phyloP scores from a whole-genome alignment of 2,329 filamentous ascomycete species.

The Calonectria hawksworthii region DNA sequence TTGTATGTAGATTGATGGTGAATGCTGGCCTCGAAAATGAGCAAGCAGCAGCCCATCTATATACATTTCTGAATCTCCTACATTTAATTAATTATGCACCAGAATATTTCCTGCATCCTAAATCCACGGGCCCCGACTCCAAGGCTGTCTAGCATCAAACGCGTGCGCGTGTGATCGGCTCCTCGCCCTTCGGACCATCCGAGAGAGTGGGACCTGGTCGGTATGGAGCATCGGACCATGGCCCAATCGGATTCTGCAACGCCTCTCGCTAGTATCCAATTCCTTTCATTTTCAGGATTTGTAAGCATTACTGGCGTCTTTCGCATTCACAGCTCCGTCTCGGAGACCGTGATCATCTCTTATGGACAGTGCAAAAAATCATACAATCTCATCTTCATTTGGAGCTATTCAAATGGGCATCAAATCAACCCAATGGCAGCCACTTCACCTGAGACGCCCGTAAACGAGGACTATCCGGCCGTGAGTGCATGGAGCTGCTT shows the following conservation, averaged over 20 bases:
- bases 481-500: slow-evolving; percentile 6
- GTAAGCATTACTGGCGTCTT: neutral
- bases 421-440: neutral
- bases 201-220: slow-evolving; percentile 7
- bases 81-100: neutral
- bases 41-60: neutral
- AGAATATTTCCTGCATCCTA: neutral
- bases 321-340: too few relatives aligned
- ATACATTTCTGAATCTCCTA: neutral
- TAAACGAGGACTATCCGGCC: neutral
- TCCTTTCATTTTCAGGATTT: neutral
- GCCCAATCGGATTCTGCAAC: neutral
- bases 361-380: neutral
- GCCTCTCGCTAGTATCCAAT: neutral
- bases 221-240: neutral
- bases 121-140: neutral
- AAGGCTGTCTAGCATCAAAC: too few relatives aligned
- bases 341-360: neutral
- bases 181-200: neutral
- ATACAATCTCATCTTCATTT: neutral
- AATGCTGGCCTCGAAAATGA: neutral
- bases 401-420: neutral
- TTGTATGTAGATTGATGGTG: neutral
- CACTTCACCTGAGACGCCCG: too few relatives aligned
- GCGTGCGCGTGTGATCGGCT: neutral